Conservation (phyloP, 768 basidiomycete species). For the Termitomyces sp. region DNA sequence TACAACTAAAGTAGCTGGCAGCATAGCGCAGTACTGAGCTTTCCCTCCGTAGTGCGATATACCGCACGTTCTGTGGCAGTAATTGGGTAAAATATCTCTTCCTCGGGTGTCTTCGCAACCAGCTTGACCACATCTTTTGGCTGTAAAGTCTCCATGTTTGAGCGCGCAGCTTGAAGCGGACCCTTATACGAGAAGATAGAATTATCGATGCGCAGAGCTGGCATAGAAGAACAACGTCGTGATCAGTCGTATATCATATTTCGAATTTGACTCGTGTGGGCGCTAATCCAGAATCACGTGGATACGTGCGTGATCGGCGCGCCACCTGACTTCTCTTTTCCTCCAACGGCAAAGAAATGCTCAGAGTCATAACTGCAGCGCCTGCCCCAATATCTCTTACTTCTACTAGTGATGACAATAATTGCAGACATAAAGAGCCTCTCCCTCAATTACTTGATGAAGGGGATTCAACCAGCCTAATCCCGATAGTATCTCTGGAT, state of each 20-base stretch:
- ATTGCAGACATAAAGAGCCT: background rate
- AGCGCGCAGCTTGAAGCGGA: background rate
- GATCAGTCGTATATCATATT: background rate
- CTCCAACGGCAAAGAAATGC: background rate
- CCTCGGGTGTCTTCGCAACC: background rate
- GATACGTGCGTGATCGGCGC: background rate
- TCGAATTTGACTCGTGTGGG: background rate
- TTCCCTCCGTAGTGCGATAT: conserved; percentile 29
- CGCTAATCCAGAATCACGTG: background rate
- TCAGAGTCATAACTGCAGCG: background rate
- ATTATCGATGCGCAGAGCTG: conserved; percentile 15
- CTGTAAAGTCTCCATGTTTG: background rate
- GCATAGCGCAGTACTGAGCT: conserved; percentile 18
- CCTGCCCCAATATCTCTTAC: background rate
- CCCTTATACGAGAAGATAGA: conserved; percentile 9
- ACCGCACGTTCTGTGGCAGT: conserved; percentile 19
- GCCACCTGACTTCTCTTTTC: background rate
- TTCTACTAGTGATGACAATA: background rate
- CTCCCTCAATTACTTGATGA: background rate
- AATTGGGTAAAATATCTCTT: conserved; percentile 20
- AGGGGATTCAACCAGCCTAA: conserved; percentile 8
- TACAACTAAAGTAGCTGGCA: background rate
- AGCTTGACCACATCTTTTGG: background rate
- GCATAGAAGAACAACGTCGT: conserved; percentile 4
- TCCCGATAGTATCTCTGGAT: conserved; percentile 41